A percentile compares a stretch with the other conserved stretches of the same genome.
Conservation (phyloP, 1,139 yeast genomes). For the Yamadazyma diospyri region DNA sequence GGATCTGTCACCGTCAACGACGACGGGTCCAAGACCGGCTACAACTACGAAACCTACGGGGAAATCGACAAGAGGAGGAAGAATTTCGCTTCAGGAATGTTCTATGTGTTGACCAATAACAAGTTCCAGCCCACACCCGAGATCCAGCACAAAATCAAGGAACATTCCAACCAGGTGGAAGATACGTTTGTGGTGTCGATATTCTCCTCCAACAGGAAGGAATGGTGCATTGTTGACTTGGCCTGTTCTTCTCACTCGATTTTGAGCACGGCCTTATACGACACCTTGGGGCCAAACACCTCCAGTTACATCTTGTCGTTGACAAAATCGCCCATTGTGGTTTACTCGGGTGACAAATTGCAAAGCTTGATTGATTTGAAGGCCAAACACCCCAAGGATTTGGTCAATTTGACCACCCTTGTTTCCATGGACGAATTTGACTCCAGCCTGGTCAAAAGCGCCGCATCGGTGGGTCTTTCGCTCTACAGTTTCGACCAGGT, state of each 20-base stretch:
- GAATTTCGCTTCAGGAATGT: conserved; percentile 63
- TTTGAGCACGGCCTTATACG: conserved; percentile 39
- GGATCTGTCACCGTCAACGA: conserved; percentile 43
- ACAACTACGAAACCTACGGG: conserved; percentile 46
- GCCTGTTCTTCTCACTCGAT: conserved; percentile 35
- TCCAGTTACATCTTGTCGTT: conserved; percentile 31
- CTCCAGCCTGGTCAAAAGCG: conserved; percentile 15
- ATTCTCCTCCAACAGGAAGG: conserved; percentile 33
- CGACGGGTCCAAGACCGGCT: conserved; percentile 43
- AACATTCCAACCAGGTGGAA: conserved; percentile 18
- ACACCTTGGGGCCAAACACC: conserved; percentile 37
- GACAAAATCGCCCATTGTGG: conserved; percentile 34
- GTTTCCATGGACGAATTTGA: conserved; percentile 42
- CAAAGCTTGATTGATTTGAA: conserved; percentile 27
- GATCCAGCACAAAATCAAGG: conserved; percentile 21
- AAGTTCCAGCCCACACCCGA: conserved; percentile 30
- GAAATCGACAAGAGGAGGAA: conserved; percentile 39
- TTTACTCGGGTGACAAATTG: conserved; percentile 34
- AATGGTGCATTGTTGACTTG: conserved; percentile 38
- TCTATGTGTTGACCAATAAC: conserved; percentile 47
- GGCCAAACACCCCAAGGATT: conserved; percentile 18
- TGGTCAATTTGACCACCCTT: conserved; percentile 29
- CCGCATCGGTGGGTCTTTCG: conserved; percentile 23
- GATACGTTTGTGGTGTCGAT: conserved; percentile 31
- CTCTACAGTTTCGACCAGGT: conserved; percentile 52